Evolutionary conservation across 371 early-diverging fungal genomes (phyloP).

Genomic region (Rhizopus arrhizus): DNA sequence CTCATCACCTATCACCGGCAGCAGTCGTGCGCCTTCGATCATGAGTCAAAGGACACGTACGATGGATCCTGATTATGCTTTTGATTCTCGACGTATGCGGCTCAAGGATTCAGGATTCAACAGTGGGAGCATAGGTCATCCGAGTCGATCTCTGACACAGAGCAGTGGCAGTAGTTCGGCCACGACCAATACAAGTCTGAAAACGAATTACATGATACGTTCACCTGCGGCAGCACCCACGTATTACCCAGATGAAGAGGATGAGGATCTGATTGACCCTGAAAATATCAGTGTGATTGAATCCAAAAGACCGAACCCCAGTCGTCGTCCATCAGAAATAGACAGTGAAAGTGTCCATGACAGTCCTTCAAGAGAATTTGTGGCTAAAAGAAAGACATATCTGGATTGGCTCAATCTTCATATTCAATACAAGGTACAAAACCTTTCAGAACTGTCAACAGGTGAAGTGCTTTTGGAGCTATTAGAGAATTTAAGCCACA

Average conservation of each 20-base stretch:
- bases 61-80: conserved; percentile 7
- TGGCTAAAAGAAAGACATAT: conserved; percentile 34
- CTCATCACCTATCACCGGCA: not conserved
- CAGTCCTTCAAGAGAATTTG: not conserved
- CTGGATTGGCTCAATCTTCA: conserved; percentile 59
- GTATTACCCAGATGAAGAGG: conserved; percentile 35
- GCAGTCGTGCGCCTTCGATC: conserved; percentile 3
- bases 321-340: not conserved
- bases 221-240: conserved; percentile 3
- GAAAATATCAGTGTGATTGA: conserved; percentile 28
- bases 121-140: conserved; percentile 6
- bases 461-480: conserved; percentile 57
- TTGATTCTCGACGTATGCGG: conserved; percentile 6
- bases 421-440: conserved; percentile 25
- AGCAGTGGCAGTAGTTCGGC: conserved; percentile 16
- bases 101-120: conserved; percentile 32
- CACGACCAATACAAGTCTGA: not conserved
- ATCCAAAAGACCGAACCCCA: conserved; percentile 3
- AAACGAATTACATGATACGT: not conserved
- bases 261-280: conserved; percentile 53
- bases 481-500: conserved; percentile 55
- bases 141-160: conserved; percentile 1
- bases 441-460: conserved; percentile 47
- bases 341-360: too few relatives aligned
- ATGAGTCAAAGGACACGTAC: not conserved